Conservation (phyloP, 805 yeast genomes). For the Nakazawaea siamensis region DNA sequence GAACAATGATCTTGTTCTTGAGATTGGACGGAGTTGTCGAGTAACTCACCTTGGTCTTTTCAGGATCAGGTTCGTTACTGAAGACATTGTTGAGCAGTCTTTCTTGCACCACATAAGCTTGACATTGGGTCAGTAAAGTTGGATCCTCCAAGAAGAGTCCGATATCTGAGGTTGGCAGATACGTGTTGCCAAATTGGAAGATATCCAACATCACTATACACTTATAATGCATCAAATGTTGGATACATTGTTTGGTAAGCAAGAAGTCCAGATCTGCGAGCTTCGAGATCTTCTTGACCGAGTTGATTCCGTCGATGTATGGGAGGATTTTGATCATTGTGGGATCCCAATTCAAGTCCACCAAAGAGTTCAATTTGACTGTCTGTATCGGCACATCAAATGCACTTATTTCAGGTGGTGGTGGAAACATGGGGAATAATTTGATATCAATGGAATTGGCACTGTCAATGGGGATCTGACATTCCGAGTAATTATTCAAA, state of each 20-base stretch:
- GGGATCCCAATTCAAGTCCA: slow-evolving; percentile 95
- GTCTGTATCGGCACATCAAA: slow-evolving; percentile 91
- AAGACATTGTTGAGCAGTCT: slow-evolving; percentile 18
- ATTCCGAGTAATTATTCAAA: slow-evolving; percentile 89
- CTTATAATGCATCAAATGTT: slow-evolving; percentile 83
- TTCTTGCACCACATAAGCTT: slow-evolving; percentile 55
- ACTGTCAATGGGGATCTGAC: slow-evolving; percentile 86
- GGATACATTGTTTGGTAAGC: slow-evolving; percentile 79
- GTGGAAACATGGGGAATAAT: slow-evolving; percentile 79
- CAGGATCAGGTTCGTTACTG: slow-evolving; percentile 1
- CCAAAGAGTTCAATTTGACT: slow-evolving; percentile 60
- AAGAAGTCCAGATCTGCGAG: slow-evolving; percentile 74
- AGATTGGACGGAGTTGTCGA: slow-evolving; percentile 14
- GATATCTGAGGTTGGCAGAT: slow-evolving; percentile 81
- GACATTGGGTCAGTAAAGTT: slow-evolving; percentile 74
- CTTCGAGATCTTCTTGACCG: slow-evolving; percentile 66
- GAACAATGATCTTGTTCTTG: slow-evolving; percentile 25
- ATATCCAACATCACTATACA: slow-evolving; percentile 79
- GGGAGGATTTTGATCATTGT: slow-evolving; percentile 87
- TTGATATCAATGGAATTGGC: slow-evolving; percentile 90
- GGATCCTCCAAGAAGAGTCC: slow-evolving; percentile 57
- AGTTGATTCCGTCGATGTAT: slow-evolving; percentile 80
- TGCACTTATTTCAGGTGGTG: slow-evolving; percentile 68
- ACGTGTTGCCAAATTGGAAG: slow-evolving; percentile 81
- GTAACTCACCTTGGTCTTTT: neutral